Evolutionary conservation across 306 rosid genomes (phyloP).

Genomic region (Morella rubra): DNA sequence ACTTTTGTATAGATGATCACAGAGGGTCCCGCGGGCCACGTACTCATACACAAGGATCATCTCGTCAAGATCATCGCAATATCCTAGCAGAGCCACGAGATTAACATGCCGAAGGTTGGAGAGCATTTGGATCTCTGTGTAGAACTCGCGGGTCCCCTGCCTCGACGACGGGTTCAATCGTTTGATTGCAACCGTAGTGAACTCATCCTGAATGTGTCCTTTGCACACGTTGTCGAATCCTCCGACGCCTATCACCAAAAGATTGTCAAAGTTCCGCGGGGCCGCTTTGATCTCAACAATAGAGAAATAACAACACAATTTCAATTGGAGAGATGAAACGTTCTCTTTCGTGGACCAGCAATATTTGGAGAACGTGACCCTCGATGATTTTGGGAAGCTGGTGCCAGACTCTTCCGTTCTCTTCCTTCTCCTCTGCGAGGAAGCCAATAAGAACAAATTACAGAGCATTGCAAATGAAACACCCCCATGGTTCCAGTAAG

Average conservation of each 20-base stretch:
- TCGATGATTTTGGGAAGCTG: too few relatives aligned
- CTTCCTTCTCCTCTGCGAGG: too few relatives aligned
- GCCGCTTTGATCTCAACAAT: too few relatives aligned
- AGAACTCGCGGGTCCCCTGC: slow-evolving; percentile 40
- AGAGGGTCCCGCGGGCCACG: slow-evolving; percentile 33
- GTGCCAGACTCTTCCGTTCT: too few relatives aligned
- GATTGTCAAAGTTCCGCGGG: too few relatives aligned
- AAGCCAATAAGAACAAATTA: too few relatives aligned
- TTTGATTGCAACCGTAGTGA: slow-evolving; percentile 29
- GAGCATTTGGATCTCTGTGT: slow-evolving; percentile 28
- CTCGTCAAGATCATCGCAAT: slow-evolving; percentile 20
- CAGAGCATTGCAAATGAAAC: too few relatives aligned
- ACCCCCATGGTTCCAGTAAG: too few relatives aligned
- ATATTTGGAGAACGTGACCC: too few relatives aligned
- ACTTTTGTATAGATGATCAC: slow-evolving; percentile 25
- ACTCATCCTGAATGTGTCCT: slow-evolving; percentile 2
- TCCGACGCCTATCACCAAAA: too few relatives aligned
- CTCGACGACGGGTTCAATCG: slow-evolving; percentile 38
- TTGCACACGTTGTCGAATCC: too few relatives aligned
- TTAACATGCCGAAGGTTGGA: slow-evolving; percentile 30
- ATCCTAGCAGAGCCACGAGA: slow-evolving; percentile 38
- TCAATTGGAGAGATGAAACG: background rate
- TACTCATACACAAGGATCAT: slow-evolving; percentile 43
- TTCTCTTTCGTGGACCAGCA: background rate
- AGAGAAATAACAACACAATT: too few relatives aligned